Base-by-base conservation (phyloP, 345 rosid species). In the Ceriops tagal region DNA sequence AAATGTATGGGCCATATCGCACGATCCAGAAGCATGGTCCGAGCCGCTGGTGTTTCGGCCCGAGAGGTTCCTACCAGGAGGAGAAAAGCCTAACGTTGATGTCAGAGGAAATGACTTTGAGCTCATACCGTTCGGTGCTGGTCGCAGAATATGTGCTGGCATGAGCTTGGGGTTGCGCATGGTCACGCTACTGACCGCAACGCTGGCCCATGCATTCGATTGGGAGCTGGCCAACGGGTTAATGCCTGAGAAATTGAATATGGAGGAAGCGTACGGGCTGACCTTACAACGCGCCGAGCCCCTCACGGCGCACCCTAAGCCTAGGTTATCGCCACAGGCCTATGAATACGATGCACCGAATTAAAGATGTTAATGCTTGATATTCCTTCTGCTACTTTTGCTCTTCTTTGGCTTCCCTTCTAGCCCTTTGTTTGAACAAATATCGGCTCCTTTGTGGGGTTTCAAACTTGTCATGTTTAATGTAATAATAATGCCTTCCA, bases 1-100 rank as follows among this genome's bases (percentile, higher is more conserved):
- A 13, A 86, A 91, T 58, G 87, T 89, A 10, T 91, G 96, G 97
- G 97, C 97, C 72, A 91, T 91, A 72, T 85, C 92, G 5, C 92
- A 91, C 11, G 96, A 91, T 77, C 97, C 97, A 0, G 73, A 86
- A 0, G 77, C 63, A 46, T 91, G 97, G 97, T 20, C 82, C 28
- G 83, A 87, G 27, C 93, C 96, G 0, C 52, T 89, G 27, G 66
- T 71, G 55, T 91, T 91, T 64, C 63, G 68, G 20, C 96, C 97
- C 1, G 92, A 89, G 53, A 89, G 97, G 79, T 91, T 87, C 53
- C 71, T 87, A 22, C 85, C 92, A 0, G 92, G 91, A 0, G 95
- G 92, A 1, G 93, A 89, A 30, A 87, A 83, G 79, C 53, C 69
- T 18, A 64, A 77, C 3, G 88, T 80, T 0, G 97, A 91, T 55